Evolutionary conservation across 371 early-diverging fungal genomes (phyloP), one percentile per base, ranked within the genome.

Genomic region (Gilbertella persicaria): DNA sequence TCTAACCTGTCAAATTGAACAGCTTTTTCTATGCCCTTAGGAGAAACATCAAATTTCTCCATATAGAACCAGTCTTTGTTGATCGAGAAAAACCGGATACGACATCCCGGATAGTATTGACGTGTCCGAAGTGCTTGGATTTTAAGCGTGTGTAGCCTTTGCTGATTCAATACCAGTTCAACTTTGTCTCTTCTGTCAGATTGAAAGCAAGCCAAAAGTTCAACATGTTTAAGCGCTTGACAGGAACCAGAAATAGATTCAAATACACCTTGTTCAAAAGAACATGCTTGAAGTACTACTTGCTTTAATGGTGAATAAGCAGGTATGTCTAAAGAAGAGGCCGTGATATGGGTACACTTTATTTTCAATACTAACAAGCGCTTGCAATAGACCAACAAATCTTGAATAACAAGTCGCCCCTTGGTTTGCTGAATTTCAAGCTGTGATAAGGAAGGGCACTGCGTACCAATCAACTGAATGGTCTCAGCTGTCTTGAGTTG

Each of bases 101-200:
- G 49, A 23, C 61, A 60, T 0, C 61, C 55, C 12, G 50, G 19
- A 35, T 60, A 60, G n/a, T 55, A 60, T 0, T 37, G 25, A 10
- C 55, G 26, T 12, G 61, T 50, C 3, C 61, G 61, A 35, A 60
- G 51, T 0, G 55, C 61, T 28, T 60, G 55, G 10, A 60, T 45
- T 10, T 55, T 50, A 0, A 60, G 21, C 6, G 41, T 42, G 12
- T 48, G 35, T 13, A 60, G 21, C 9, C 24, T 17, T 35, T 54
- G 55, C 1, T 17, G 26, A 14, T 39, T 44, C n/a, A 60, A 21
- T 21, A 30, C 23, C 5, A 60, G 45, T 3, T 26, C 24, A 0
- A 60, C 40, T 35, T 55, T 55, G 17, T 54, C 55, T 39, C 61
- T 17, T 14, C 55, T 50, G 41, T 60, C 61, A 4, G 25, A 50